Evolutionary conservation across 495 filamentous ascomycete species (phyloP).

Genomic region (Chaetomium tenue): DNA sequence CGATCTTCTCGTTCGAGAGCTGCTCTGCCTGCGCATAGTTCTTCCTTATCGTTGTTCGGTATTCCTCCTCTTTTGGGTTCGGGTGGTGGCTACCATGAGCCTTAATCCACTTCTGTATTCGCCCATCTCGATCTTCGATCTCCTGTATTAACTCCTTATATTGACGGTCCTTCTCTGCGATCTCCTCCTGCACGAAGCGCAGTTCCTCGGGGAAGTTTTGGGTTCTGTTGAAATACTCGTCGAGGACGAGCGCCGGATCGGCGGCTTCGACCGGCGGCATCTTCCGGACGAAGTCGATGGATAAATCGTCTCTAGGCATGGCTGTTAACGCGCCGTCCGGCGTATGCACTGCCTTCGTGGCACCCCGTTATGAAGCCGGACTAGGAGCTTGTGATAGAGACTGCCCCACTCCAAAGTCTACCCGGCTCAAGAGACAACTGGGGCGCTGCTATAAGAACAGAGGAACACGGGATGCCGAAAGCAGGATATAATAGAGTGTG

Average conservation of each 20-base stretch:
- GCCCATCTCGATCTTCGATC: conserved; percentile 74
- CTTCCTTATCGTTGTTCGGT: conserved; percentile 65
- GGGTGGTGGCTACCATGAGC: conserved; percentile 71
- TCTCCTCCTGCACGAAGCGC: conserved; percentile 89
- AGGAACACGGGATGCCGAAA: not conserved
- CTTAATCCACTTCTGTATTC: conserved; percentile 88
- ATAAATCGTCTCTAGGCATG: conserved; percentile 63
- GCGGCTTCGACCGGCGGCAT: conserved; percentile 53
- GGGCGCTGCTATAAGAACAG: not conserved
- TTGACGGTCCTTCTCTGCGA: conserved; percentile 80
- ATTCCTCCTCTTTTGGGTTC: conserved; percentile 84
- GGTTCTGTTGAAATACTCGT: conserved; percentile 82
- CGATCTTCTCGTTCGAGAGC: conserved; percentile 84
- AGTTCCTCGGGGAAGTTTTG: conserved; percentile 92
- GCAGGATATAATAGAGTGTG: not conserved
- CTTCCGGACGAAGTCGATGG: conserved; percentile 57
- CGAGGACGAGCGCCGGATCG: conserved; percentile 85
- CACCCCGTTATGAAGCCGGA: conserved; percentile 1
- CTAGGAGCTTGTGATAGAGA: not conserved
- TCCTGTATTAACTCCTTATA: conserved; percentile 70
- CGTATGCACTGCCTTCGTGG: conserved; percentile 18
- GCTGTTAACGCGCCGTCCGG: conserved; percentile 41
- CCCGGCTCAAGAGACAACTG: conserved; percentile 1
- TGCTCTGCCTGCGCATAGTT: conserved; percentile 68
- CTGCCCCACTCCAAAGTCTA: conserved; percentile 13